Base-by-base conservation (phyloP, 2,329 filamentous ascomycete genomes). In the Lachnum nothofagi region DNA sequence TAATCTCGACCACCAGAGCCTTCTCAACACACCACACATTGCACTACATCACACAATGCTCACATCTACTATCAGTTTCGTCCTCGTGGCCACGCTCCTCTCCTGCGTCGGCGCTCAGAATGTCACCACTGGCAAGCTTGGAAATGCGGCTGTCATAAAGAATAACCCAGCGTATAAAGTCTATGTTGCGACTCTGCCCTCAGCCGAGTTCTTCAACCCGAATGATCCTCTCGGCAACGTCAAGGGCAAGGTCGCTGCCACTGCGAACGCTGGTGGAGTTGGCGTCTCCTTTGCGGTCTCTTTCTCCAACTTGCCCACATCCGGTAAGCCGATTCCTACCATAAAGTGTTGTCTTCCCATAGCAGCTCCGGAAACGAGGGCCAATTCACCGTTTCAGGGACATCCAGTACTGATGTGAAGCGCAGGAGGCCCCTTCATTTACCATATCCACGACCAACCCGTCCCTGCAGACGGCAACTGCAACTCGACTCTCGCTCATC, bases 381-480 rank as follows among this genome's bases (percentile, higher is more conserved):
- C n/a, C n/a, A n/a, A n/a, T n/a, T n/a, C n/a, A n/a, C n/a, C n/a
- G n/a, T n/a, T n/a, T n/a, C n/a, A n/a, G n/a, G n/a, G n/a, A n/a
- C n/a, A n/a, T n/a, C n/a, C n/a, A n/a, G n/a, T n/a, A n/a, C n/a
- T n/a, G n/a, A n/a, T n/a, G n/a, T n/a, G n/a, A n/a, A n/a, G n/a
- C n/a, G n/a, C n/a, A n/a, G n/a, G n/a, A n/a, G 79, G 79, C 1
- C 79, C 80, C 10, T 84, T 83, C 69, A 61, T 72, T 51, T 91
- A 89, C 70, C 86, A 91, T 65, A 71, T 91, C 56, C 87, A 91
- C 67, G 77, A 75, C 44, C 60, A 71, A 16, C 79, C 81, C 7
- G 82, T 89, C 9, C 78, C 82, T 4, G 66, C 64, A 20, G 69
- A 81, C 54, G 86, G 86, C 56, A 88, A 89, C 75, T 91, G 87